A percentile compares a stretch with the other conserved stretches of the same genome.
These are phyloP conservation scores for Rhododendron simsii DNA, from an alignment of 148 eudicot species.

Conservation along the genomic window DNA sequence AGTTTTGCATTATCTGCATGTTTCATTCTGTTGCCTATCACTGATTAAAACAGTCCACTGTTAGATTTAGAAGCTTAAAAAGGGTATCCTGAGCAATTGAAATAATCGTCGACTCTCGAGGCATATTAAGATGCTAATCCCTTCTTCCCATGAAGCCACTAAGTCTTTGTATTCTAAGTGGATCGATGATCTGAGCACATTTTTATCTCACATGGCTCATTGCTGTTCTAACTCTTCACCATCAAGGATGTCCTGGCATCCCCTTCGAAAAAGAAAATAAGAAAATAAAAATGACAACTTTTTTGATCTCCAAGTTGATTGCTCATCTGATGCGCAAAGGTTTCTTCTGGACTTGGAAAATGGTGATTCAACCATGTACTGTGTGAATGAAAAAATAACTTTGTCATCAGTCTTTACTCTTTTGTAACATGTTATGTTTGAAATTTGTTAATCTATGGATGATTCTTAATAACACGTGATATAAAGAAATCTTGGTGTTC, in stretches of 20 bases:
- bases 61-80: not conserved
- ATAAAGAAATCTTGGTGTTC: not conserved
- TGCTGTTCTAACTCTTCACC: not conserved
- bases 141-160: not conserved
- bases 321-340: not conserved
- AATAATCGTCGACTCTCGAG: not conserved
- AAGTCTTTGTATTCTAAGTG: not conserved
- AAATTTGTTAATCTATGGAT: not conserved
- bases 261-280: not conserved
- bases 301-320: not conserved
- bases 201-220: not conserved
- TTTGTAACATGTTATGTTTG: not conserved
- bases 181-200: not conserved
- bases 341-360: not conserved
- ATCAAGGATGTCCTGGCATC: not conserved
- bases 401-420: not conserved
- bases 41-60: not conserved
- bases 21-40: not conserved
- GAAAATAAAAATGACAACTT: not conserved
- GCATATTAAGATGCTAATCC: not conserved
- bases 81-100: too few relatives aligned
- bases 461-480: not conserved
- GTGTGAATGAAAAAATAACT: not conserved
- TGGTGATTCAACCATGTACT: not conserved
- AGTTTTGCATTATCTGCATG: not conserved